These are phyloP conservation scores for Rhodotorula sp. DNA, from an alignment of 1,284 basidiomycete genomes.

Conservation along the genomic window DNA sequence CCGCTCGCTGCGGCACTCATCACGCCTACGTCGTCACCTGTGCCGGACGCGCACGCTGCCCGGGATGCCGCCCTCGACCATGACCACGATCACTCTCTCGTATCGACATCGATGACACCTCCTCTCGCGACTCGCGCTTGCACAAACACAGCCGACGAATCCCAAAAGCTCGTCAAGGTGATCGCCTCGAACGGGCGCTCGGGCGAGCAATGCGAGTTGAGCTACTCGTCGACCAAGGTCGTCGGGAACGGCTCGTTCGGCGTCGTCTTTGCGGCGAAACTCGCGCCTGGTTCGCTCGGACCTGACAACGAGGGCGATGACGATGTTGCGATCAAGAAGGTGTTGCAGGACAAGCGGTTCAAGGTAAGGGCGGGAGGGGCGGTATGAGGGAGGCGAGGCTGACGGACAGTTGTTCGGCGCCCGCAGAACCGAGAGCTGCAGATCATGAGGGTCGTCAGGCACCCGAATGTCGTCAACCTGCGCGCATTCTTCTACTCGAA, in stretches of 20 bases:
- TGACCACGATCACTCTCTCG: not conserved
- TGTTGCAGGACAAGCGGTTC: constrained; percentile 99
- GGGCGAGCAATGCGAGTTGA: constrained; percentile 80
- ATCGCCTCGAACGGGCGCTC: constrained; percentile 92
- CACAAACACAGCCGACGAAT: constrained; percentile 57
- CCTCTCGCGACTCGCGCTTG: no score
- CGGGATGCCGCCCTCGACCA: constrained; percentile 4
- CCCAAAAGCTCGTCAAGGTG: constrained; percentile 90
- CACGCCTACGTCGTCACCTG: constrained; percentile 5
- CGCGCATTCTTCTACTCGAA: constrained; percentile 99
- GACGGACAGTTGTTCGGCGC: not conserved
- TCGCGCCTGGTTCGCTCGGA: constrained; percentile 46
- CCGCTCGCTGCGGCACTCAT: not conserved
- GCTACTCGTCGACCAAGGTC: constrained; percentile 97
- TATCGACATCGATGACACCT: not conserved
- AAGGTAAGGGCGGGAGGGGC: constrained; percentile 63
- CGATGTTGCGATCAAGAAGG: constrained; percentile 99
- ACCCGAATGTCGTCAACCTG: constrained; percentile 97
- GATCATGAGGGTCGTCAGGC: constrained; percentile 96
- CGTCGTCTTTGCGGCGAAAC: constrained; percentile 80
- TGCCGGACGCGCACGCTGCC: not conserved
- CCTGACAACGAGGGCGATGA: constrained; percentile 52
- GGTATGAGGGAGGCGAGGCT: not conserved
- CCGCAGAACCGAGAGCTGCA: constrained; percentile 95
- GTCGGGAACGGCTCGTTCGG: constrained; percentile 98